Percentiles rank a stretch among this genome's conserved stretches.
phyloP scores from a whole-genome alignment of 495 filamentous ascomycete species.

The Hypoxylon trugodes region DNA sequence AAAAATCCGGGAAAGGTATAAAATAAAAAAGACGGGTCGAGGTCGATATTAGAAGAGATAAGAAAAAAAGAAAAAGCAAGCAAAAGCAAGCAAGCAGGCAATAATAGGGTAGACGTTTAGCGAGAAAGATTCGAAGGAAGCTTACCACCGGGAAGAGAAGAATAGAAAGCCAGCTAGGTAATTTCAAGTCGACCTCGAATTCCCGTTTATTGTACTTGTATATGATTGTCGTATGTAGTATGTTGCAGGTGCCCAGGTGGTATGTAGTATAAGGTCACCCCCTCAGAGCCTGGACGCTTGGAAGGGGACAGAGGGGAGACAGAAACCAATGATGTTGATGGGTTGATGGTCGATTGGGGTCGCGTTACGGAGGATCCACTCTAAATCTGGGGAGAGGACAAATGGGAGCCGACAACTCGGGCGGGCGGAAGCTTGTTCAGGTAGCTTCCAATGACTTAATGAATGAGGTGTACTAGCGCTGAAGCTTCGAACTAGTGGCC shows the following conservation, averaged over 20 bases:
- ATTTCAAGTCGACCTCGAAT: too few species aligned
- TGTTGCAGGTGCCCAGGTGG: too few species aligned
- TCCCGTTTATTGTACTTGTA: too few species aligned
- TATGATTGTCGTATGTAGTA: too few species aligned
- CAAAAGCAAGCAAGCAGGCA: too few species aligned
- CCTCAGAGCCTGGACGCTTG: slow-evolving; percentile 1
- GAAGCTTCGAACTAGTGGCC: too few species aligned
- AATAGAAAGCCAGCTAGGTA: not conserved
- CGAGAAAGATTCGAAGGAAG: slow-evolving; percentile 15
- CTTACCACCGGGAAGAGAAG: slow-evolving; percentile 1
- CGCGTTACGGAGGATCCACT: too few species aligned
- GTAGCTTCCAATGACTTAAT: slow-evolving; percentile 4
- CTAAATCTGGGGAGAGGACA: slow-evolving; percentile 36
- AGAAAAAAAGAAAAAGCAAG: too few species aligned
- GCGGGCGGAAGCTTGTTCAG: slow-evolving; percentile 35
- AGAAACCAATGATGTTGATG: slow-evolving; percentile 21
- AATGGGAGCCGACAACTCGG: slow-evolving; percentile 35
- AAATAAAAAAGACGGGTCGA: not conserved
- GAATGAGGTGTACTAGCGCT: too few species aligned
- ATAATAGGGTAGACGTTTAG: too few species aligned
- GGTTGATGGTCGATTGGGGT: not conserved
- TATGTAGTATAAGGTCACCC: slow-evolving; percentile 17
- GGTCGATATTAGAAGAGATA: slow-evolving; percentile 3
- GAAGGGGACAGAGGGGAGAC: too few species aligned
- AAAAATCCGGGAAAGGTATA: too few species aligned